Evolutionary conservation across 2,329 filamentous ascomycete species (phyloP), one percentile per base, ranked within the genome.

Genomic region (Emmonsia crescens): DNA sequence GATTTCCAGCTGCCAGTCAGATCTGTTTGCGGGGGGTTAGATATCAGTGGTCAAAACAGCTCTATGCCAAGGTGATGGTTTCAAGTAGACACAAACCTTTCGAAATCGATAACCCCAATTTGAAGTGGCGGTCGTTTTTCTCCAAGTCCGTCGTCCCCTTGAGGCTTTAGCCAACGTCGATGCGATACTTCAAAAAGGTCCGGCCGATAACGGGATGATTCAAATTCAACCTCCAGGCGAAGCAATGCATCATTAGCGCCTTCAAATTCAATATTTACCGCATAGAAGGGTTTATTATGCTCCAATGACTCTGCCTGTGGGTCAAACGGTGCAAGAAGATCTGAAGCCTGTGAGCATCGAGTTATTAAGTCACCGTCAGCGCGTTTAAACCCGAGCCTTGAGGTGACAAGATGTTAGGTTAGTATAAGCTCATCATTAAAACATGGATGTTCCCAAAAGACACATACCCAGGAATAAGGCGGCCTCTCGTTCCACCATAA

Each of bases 1-100:
- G 61, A 78, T 71, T 61, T 77, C 74, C 10, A 77, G 64, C 62
- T 77, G 72, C 68, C 76, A 76, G 62, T 78, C 76, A 16, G 71
- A 71, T 51, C 75, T 77, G 61, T 33, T 36, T 14, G 10, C 24
- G 14, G 31, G n/a, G 36, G 9, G 49, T 67, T 51, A 66, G 63
- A 54, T 33, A 36, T 46, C 21, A n/a, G n/a, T 46, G 42, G 21
- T 46, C 21, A 46, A 8, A 38, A 2, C 21, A 10, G n/a, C 19
- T 49, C 31, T 29, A 21, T 9, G 21, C 16, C 21, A 16, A 27
- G n/a, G 12, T 42, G 40, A 21, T 60, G 42, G 14, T n/a, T 21
- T 44, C 27, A 24, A 16, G 27, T n/a, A n/a, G 21, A 36, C 24
- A 42, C 24, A 31, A 62, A 76, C 75, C 69, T 69, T 61, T 71